Conservation (phyloP, 2,329 filamentous ascomycete genomes). For the Aureobasidium sp. region DNA sequence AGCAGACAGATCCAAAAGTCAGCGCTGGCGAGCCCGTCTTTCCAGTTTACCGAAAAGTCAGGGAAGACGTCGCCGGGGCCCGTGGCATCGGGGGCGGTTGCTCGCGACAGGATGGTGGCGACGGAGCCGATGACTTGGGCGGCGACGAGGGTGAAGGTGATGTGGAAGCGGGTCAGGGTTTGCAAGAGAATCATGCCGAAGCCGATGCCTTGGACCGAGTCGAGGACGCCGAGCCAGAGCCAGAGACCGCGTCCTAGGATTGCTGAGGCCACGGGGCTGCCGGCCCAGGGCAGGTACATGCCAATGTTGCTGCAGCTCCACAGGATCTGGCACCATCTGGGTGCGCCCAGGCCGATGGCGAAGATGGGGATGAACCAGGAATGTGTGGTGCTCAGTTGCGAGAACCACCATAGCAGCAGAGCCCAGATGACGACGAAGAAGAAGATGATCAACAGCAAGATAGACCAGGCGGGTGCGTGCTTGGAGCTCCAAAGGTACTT, state of each 20-base stretch:
- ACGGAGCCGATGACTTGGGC: constrained; percentile 55
- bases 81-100: constrained; percentile 50
- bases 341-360: constrained; percentile 56
- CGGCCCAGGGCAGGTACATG: constrained; percentile 54
- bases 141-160: constrained; percentile 51
- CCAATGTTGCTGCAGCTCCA: constrained; percentile 55
- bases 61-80: constrained; percentile 56
- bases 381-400: constrained; percentile 49
- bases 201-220: constrained; percentile 56
- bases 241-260: constrained; percentile 50
- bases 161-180: constrained; percentile 52
- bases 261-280: constrained; percentile 44
- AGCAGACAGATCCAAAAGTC: constrained; percentile 55
- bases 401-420: constrained; percentile 43
- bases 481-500: constrained; percentile 51
- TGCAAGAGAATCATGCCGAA: constrained; percentile 60
- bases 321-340: constrained; percentile 59
- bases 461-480: constrained; percentile 47
- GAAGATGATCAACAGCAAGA: constrained; percentile 47
- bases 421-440: constrained; percentile 51
- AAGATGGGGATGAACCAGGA: constrained; percentile 60
- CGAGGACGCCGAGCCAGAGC: constrained; percentile 59
- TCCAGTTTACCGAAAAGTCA: constrained; percentile 44
- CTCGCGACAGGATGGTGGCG: constrained; percentile 53
- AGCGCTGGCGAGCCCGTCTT: constrained; percentile 38